These are phyloP conservation scores for Tetrahymena thermophila DNA, from an alignment of 73 alveolate species.

Conservation along the genomic window DNA sequence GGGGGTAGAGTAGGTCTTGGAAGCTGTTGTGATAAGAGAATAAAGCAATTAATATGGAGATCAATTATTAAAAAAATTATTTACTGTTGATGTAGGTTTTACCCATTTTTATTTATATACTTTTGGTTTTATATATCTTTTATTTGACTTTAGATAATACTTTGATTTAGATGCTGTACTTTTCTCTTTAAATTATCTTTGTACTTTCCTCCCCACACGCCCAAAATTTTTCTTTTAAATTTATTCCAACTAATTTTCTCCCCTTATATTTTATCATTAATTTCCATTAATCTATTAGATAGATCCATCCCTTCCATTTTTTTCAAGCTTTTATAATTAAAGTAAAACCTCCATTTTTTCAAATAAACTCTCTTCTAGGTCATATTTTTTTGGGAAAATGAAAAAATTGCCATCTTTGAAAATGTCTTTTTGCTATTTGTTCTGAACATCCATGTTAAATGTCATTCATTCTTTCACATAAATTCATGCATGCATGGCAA, in stretches of 20 bases:
- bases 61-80: not conserved
- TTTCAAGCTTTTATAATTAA: not conserved
- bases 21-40: conserved; percentile 18
- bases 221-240: not conserved
- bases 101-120: not conserved
- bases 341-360: not conserved
- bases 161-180: conserved; percentile 1
- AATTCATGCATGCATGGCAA: no score
- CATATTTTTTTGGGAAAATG: no score
- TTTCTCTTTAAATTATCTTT: not conserved
- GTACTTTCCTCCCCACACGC: conserved; percentile 3
- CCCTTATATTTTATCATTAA: not conserved
- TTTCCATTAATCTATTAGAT: not conserved
- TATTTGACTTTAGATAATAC: not conserved
- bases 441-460: not conserved
- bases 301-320: not conserved
- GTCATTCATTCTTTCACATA: not conserved
- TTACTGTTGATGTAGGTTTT: not conserved
- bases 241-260: not conserved
- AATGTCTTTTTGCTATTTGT: not conserved
- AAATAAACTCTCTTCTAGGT: not conserved
- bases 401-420: not conserved
- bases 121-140: not conserved
- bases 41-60: not conserved
- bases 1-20: conserved; percentile 83